Evolutionary conservation across 2,329 filamentous ascomycete genomes (phyloP).

Genomic region (Epichloe amarillans): DNA sequence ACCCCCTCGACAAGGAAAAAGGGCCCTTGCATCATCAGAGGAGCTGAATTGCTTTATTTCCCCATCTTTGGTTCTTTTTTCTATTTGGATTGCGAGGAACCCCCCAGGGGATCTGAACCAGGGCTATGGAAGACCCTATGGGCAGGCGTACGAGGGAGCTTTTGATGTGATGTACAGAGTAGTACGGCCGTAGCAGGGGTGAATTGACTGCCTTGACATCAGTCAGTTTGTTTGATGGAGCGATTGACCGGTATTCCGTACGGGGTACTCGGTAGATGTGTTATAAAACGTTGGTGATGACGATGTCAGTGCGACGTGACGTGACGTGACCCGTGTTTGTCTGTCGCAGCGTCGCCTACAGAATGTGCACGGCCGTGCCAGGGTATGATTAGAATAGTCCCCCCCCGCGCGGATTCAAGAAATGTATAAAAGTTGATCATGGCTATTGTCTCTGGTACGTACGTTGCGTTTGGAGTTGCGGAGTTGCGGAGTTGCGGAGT

Average conservation of each 20-base stretch:
- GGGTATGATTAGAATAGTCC: no score
- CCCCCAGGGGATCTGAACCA: neutral
- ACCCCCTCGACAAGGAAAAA: neutral
- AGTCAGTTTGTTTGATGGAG: neutral
- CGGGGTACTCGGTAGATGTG: no score
- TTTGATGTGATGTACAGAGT: neutral
- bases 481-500: slow-evolving; percentile 7
- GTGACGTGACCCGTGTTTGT: no score
- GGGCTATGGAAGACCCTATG: neutral
- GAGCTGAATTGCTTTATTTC: neutral
- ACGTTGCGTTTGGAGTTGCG: slow-evolving; percentile 2
- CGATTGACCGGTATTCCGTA: no score
- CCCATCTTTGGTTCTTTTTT: neutral
- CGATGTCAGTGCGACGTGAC: no score
- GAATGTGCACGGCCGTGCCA: no score
- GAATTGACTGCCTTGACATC: neutral
- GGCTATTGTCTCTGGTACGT: no score
- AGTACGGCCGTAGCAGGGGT: neutral
- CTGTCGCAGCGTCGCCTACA: no score
- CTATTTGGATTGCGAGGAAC: neutral
- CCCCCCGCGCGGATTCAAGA: no score
- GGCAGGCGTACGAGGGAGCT: no score
- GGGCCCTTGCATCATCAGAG: neutral
- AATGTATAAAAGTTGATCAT: neutral
- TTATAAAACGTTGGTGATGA: no score